phyloP scores from a whole-genome alignment of 371 early-diverging fungal species.

The Blakeslea trispora region DNA sequence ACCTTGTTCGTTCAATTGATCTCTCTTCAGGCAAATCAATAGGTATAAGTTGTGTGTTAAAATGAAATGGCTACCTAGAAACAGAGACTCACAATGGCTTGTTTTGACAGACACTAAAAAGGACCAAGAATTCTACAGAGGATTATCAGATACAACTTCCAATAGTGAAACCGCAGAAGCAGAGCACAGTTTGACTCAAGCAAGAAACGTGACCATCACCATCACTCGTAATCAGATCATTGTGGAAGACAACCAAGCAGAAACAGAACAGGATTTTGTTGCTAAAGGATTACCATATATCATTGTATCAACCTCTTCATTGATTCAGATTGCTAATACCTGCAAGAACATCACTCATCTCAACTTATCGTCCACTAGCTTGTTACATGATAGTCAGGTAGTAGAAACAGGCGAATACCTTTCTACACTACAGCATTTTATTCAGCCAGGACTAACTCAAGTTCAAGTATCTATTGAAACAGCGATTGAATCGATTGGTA shows the following conservation, averaged over 20 bases:
- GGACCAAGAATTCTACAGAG: constrained; percentile 26
- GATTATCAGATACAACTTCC: constrained; percentile 10
- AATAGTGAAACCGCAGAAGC: not conserved
- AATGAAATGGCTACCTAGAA: not conserved
- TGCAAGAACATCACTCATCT: constrained; percentile 53
- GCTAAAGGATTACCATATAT: constrained; percentile 32
- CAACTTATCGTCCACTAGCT: constrained; percentile 52
- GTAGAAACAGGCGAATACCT: constrained; percentile 64
- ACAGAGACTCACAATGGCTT: not conserved
- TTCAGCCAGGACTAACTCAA: constrained; percentile 57
- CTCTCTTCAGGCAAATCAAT: constrained; percentile 31
- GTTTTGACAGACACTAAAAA: constrained; percentile 22
- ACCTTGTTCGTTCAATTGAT: constrained; percentile 36
- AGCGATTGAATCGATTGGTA: constrained; percentile 50
- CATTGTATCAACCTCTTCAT: constrained; percentile 57
- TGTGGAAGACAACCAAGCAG: not conserved
- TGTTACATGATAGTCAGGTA: constrained; percentile 51
- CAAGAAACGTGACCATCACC: not conserved
- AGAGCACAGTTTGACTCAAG: constrained; percentile 1
- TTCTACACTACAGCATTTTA: constrained; percentile 54
- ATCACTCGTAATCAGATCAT: too few species aligned
- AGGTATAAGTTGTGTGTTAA: constrained; percentile 16
- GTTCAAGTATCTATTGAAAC: constrained; percentile 44
- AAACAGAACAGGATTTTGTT: constrained; percentile 11
- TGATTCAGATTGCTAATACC: constrained; percentile 50